These are phyloP conservation scores for Wickerhamomyces sp. DNA, from an alignment of 1,139 yeast species.

Conservation along the genomic window DNA sequence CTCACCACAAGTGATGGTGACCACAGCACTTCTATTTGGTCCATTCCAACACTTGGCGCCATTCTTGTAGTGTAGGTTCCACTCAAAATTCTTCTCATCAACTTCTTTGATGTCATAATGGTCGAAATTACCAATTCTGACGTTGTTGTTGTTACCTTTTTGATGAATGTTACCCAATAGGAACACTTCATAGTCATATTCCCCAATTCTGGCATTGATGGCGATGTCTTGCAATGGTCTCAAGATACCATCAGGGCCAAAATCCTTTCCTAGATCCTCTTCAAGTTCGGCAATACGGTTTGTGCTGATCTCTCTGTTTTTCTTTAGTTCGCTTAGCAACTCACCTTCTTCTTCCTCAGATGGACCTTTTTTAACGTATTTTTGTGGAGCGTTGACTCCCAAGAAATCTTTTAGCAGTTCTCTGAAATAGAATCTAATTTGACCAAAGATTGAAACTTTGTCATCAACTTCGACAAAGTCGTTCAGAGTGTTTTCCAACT, in stretches of 20 bases:
- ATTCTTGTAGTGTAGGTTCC: slow-evolving; percentile 40
- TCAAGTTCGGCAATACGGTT: slow-evolving; percentile 6
- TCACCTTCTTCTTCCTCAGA: slow-evolving; percentile 11
- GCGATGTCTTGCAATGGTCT: slow-evolving; percentile 52
- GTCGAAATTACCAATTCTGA: slow-evolving; percentile 49
- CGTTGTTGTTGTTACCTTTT: slow-evolving; percentile 40
- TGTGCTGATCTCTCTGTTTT: slow-evolving; percentile 10
- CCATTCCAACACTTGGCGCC: slow-evolving; percentile 98
- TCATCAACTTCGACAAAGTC: neutral
- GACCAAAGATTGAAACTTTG: slow-evolving; percentile 8
- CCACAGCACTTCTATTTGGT: slow-evolving; percentile 68
- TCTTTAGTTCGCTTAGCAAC: slow-evolving; percentile 19
- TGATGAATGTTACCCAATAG: slow-evolving; percentile 56
- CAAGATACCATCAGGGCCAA: slow-evolving; percentile 62
- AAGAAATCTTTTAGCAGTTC: slow-evolving; percentile 21
- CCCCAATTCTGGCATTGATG: slow-evolving; percentile 51
- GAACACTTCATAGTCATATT: slow-evolving; percentile 64
- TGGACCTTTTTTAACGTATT: slow-evolving; percentile 9
- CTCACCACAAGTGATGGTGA: slow-evolving; percentile 65
- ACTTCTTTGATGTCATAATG: slow-evolving; percentile 20
- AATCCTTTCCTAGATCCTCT: slow-evolving; percentile 26
- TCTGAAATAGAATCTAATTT: slow-evolving; percentile 12
- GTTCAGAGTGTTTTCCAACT: slow-evolving; percentile 1
- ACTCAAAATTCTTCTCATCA: slow-evolving; percentile 25
- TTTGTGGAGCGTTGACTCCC: slow-evolving; percentile 10